Evolutionary conservation across 805 yeast species (phyloP).

Genomic region (Saturnispora zaruensis): DNA sequence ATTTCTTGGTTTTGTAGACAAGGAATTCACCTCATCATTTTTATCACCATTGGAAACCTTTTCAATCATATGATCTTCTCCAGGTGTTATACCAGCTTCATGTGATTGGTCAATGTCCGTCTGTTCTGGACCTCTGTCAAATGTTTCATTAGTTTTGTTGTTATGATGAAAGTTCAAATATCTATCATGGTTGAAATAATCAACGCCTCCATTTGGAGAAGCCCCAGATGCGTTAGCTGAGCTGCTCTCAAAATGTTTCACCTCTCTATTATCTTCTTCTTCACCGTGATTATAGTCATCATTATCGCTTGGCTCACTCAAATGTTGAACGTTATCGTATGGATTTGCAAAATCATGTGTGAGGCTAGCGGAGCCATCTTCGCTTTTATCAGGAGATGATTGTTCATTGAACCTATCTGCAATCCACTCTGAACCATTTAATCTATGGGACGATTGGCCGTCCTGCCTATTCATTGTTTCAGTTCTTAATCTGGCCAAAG

Average conservation of each 20-base stretch:
- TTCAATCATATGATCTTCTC: not conserved
- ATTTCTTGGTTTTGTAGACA: not conserved
- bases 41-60: not conserved
- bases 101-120: no score
- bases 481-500: conserved; percentile 44
- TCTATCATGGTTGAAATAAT: not conserved
- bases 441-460: conserved; percentile 14
- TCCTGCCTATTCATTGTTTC: conserved; percentile 21
- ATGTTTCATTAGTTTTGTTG: not conserved
- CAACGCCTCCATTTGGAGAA: not conserved
- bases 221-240: not conserved
- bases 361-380: not conserved
- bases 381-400: not conserved
- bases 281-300: conserved; percentile 9
- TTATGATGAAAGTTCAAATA: not conserved
- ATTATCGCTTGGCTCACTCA: conserved; percentile 38
- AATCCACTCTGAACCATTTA: conserved; percentile 28
- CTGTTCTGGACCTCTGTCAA: not conserved
- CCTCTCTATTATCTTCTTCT: conserved; percentile 1
- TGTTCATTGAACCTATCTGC: conserved; percentile 16
- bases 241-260: not conserved
- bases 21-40: not conserved
- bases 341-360: not conserved
- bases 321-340: conserved; percentile 20
- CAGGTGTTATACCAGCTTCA: not conserved